A percentile compares a stretch with the other conserved stretches of the same genome.
Conservation (phyloP, 352 stramenopile species). For the Phytophthora ramorum region DNA sequence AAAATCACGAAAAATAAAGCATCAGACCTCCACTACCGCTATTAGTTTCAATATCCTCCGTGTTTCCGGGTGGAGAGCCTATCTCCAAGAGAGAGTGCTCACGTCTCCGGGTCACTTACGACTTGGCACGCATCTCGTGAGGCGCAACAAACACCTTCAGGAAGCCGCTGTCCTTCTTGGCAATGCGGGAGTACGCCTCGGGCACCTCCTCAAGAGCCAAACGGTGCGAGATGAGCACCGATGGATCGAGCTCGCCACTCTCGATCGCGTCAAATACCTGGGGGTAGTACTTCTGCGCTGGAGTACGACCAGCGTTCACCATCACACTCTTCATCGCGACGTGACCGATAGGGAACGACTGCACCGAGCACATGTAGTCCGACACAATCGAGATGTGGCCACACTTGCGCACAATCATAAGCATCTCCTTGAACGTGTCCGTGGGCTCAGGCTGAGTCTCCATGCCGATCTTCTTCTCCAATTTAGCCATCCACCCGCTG, state of each 20-base stretch:
- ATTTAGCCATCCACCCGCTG: constrained; percentile 46
- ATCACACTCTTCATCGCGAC: constrained; percentile 70
- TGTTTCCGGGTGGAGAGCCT: background rate
- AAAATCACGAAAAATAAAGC: constrained; percentile 4
- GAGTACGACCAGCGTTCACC: constrained; percentile 53
- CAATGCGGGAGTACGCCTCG: constrained; percentile 56
- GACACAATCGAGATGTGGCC: constrained; percentile 63
- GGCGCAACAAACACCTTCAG: constrained; percentile 71
- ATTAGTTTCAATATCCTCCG: background rate
- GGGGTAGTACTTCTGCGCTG: constrained; percentile 66
- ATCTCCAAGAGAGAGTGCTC: background rate
- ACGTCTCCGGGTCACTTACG: constrained; percentile 22
- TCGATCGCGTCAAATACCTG: constrained; percentile 63
- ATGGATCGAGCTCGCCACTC: constrained; percentile 59
- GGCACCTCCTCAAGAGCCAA: constrained; percentile 62
- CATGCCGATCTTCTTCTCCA: constrained; percentile 57
- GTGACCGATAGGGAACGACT: constrained; percentile 63
- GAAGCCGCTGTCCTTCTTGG: constrained; percentile 63
- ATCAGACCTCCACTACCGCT: constrained; percentile 1
- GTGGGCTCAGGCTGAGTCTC: constrained; percentile 56
- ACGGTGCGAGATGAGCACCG: constrained; percentile 62
- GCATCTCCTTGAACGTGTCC: constrained; percentile 68
- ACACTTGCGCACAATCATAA: constrained; percentile 66
- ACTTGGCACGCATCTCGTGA: constrained; percentile 44
- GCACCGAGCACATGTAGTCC: constrained; percentile 52